These are phyloP conservation scores for Aspergillus arachidicola DNA, from an alignment of 2,329 filamentous ascomycete genomes.

Conservation along the genomic window DNA sequence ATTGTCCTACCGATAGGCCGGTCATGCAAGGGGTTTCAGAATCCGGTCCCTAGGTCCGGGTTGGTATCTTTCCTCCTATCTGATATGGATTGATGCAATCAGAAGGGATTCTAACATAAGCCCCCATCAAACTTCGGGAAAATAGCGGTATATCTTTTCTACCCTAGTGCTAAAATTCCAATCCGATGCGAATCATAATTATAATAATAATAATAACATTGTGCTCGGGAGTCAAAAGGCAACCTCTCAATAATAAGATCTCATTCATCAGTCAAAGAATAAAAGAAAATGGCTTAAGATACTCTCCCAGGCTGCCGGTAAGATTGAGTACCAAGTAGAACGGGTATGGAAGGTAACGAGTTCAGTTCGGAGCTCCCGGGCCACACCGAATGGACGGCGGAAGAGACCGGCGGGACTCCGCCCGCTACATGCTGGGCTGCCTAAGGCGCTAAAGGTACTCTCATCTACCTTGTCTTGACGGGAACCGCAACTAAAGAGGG, in stretches of 20 bases:
- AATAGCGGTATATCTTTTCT: neutral
- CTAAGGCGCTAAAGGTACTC: neutral
- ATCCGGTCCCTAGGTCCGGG: neutral
- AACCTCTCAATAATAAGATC: neutral
- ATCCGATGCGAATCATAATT: neutral
- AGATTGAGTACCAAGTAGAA: neutral
- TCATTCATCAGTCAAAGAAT: neutral
- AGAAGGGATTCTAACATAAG: neutral
- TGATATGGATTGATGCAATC: slow-evolving; percentile 4
- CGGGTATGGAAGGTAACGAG: slow-evolving; percentile 13
- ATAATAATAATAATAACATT: neutral
- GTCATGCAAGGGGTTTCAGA: slow-evolving; percentile 2
- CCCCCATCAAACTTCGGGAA: neutral
- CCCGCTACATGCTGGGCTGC: slow-evolving; percentile 14
- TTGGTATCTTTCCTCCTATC: neutral
- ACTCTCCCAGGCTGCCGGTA: neutral
- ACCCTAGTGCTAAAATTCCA: neutral
- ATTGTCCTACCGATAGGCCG: neutral
- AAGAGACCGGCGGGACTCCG: slow-evolving; percentile 31
- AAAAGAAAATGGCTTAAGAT: neutral
- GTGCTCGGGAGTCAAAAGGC: neutral
- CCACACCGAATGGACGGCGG: slow-evolving; percentile 24
- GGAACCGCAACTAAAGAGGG: neutral
- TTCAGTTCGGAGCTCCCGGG: slow-evolving; percentile 15
- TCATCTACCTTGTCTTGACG: neutral